Percentiles rank a stretch among this genome's conserved stretches.
Conservation (phyloP, 192 early-diverging fungal genomes). For the Endogone sp. region DNA sequence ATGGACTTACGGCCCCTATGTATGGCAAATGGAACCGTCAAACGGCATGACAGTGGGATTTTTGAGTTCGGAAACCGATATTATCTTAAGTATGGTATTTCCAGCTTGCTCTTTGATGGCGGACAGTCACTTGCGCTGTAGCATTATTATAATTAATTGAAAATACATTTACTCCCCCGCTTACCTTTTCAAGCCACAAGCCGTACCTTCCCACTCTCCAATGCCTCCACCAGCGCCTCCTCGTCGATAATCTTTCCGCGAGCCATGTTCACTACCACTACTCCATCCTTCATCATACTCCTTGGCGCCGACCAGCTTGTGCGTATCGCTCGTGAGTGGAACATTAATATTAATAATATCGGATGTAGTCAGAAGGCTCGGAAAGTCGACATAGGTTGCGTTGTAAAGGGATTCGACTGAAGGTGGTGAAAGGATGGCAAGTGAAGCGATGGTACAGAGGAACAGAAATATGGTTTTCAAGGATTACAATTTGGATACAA, state of each 20-base stretch:
- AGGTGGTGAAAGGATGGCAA: background rate
- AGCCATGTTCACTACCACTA: slow-evolving; percentile 45
- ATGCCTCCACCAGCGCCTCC: slow-evolving; percentile 38
- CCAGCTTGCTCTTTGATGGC: too few species aligned
- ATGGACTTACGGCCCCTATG: slow-evolving; percentile 39
- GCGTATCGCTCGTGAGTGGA: slow-evolving; percentile 36
- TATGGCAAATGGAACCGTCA: too few species aligned
- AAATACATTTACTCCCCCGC: slow-evolving; percentile 24
- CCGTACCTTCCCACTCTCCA: slow-evolving; percentile 45
- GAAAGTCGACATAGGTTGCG: slow-evolving; percentile 40
- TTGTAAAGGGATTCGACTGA: slow-evolving; percentile 41
- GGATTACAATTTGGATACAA: too few species aligned
- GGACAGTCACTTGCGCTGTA: too few species aligned
- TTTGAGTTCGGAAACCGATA: too few species aligned
- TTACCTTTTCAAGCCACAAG: slow-evolving; percentile 20
- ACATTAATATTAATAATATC: slow-evolving; percentile 46
- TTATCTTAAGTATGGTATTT: too few species aligned
- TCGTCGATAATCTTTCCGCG: slow-evolving; percentile 47
- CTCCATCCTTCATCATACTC: slow-evolving; percentile 50
- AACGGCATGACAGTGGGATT: too few species aligned
- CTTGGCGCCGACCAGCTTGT: slow-evolving; percentile 28
- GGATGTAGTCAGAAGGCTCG: slow-evolving; percentile 42
- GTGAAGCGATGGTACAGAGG: too few species aligned
- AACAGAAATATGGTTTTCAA: too few species aligned
- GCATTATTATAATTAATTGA: too few species aligned